Evolutionary conservation across 1,284 basidiomycete genomes (phyloP), one percentile per base, ranked within the genome.

Genomic region (Meira nashicola): DNA sequence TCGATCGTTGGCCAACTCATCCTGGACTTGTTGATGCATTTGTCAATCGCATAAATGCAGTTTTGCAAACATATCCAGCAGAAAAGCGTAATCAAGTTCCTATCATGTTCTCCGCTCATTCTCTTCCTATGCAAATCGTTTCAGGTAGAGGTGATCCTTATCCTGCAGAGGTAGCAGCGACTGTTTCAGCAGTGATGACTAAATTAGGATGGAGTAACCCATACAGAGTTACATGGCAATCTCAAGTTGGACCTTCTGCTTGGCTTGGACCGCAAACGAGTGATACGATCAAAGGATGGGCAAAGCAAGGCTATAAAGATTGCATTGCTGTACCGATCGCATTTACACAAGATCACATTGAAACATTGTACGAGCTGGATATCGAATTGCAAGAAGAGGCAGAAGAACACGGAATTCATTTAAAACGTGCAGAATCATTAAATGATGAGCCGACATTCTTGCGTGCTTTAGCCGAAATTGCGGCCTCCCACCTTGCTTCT

Each of bases 241-340:
- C 89, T 17, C 90, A 97, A 79, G 95, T 99, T 43, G 95, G 95
- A 1, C 95, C 95, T 2, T 89, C 88, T 40, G 90, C 93, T 25
- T 98, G 95, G 95, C 90, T 98, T 84, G 95, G 95, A 1, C 92
- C 92, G 80, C 93, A 98, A 80, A 99, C 95, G 0, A 83, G 85
- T 39, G 90, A 92, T 58, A 89, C 92, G 38, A 81, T 99, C 75
- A 92, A 96, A 78, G 95, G 94, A 12, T 85, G 95, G 55, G 90
- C 90, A 41, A 87, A 90, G 65, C 83, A 90, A 48, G 92, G 92
- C 17, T 85, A 86, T 78, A 96, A 94, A 80, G 86, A 85, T 67
- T 86, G 87, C n/a, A 84, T 96, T 54, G 83, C 95, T 38, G 86
- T 99, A 1, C 95, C 95, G 1, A 92, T 99, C 64, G 94, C 95